phyloP scores from a whole-genome alignment of 176 grass and related monocot species.

The Tuctoria greenei region DNA sequence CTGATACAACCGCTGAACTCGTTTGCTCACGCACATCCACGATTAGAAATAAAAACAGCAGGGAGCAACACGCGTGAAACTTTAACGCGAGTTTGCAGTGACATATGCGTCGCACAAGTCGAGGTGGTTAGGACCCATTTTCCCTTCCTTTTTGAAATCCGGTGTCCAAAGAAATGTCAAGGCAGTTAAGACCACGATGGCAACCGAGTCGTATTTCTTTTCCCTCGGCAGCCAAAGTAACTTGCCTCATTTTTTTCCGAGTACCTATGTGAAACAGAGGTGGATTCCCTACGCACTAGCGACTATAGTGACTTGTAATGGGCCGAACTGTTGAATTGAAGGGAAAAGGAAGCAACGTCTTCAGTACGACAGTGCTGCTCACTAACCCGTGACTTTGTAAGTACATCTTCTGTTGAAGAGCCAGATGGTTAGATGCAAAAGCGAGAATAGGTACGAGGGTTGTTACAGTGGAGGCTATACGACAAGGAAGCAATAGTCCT shows the following conservation, averaged over 20 bases:
- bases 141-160: neutral
- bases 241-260: neutral
- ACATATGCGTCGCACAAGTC: neutral
- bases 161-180: neutral
- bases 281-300: neutral
- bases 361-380: neutral
- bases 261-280: neutral
- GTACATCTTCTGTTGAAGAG: slow-evolving; percentile 21
- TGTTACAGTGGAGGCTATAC: neutral
- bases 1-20: too few relatives aligned
- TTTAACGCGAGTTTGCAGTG: neutral
- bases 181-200: neutral
- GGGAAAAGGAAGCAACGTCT: neutral
- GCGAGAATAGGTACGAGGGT: neutral
- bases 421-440: slow-evolving; percentile 16
- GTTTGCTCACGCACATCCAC: neutral
- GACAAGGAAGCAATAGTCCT: neutral
- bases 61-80: neutral
- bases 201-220: neutral
- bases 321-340: neutral
- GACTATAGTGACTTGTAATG: neutral
- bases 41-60: neutral
- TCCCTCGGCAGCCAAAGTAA: neutral
- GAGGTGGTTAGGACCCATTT: neutral
- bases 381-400: slow-evolving; percentile 9